Conservation (phyloP, 169 alveolate genomes). For the Plasmodium cynomolgi region DNA sequence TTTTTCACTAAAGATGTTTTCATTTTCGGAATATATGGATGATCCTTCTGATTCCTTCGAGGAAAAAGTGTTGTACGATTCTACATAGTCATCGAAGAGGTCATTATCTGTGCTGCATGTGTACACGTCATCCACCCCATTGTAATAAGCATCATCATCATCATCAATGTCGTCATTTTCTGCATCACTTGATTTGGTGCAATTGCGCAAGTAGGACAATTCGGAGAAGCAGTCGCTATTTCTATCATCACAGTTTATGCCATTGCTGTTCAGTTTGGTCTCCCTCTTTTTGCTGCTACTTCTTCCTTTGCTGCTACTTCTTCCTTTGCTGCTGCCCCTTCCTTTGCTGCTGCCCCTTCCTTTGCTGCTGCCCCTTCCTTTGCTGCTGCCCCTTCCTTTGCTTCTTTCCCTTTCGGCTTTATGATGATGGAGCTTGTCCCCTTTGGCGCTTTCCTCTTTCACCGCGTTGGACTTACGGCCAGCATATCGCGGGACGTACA, state of each 20-base stretch:
- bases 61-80: conserved; percentile 8
- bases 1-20: conserved; percentile 49
- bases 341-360: background rate
- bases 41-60: conserved; percentile 25
- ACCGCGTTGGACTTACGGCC: background rate
- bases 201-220: conserved; percentile 19
- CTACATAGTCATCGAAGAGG: background rate
- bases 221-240: conserved; percentile 41
- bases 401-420: conserved; percentile 1
- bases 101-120: background rate
- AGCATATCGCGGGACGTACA: background rate
- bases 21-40: conserved; percentile 23
- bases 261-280: background rate
- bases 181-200: conserved; percentile 2
- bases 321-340: background rate
- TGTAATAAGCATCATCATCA: background rate
- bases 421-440: background rate
- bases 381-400: background rate
- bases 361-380: too few relatives aligned
- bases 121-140: conserved; percentile 7
- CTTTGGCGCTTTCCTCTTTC: background rate
- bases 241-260: background rate
- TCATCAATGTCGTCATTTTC: conserved; percentile 1
- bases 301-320: background rate
- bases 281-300: background rate